phyloP scores from a whole-genome alignment of 2,329 filamentous ascomycete species.

The Amesomyces nigricolor region DNA sequence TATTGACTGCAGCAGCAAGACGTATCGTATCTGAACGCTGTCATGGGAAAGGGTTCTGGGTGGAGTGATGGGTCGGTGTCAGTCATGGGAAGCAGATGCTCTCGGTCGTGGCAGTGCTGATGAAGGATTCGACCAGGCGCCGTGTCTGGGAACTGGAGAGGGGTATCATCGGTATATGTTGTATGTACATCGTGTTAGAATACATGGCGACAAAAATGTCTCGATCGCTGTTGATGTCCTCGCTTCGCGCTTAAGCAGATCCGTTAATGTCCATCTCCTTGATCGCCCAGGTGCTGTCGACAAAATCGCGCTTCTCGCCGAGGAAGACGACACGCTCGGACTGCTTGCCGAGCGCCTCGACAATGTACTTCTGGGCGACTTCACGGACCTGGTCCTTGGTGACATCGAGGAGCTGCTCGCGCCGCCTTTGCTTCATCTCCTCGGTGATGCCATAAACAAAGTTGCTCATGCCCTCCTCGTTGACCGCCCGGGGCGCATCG shows the following conservation, averaged over 20 bases:
- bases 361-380: slow-evolving; percentile 76
- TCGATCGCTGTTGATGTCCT: background rate
- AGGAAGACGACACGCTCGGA: slow-evolving; percentile 66
- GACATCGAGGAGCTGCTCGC: slow-evolving; percentile 83
- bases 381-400: slow-evolving; percentile 71
- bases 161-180: slow-evolving; percentile 34
- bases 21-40: slow-evolving; percentile 62
- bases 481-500: slow-evolving; percentile 83
- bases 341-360: slow-evolving; percentile 56
- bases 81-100: background rate
- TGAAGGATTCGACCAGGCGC: background rate
- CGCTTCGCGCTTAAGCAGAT: slow-evolving; percentile 27
- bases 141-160: slow-evolving; percentile 26
- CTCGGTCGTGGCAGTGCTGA: background rate
- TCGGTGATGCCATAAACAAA: slow-evolving; percentile 83
- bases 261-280: slow-evolving; percentile 65
- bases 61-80: background rate
- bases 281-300: slow-evolving; percentile 66
- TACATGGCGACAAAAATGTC: slow-evolving; percentile 18
- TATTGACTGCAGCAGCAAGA: slow-evolving; percentile 49
- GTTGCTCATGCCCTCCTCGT: slow-evolving; percentile 75
- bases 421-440: slow-evolving; percentile 79
- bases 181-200: slow-evolving; percentile 32
- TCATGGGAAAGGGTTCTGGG: background rate
- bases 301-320: slow-evolving; percentile 77